phyloP scores from a whole-genome alignment of 2,329 filamentous ascomycete species.

The Fusarium veterinarium region DNA sequence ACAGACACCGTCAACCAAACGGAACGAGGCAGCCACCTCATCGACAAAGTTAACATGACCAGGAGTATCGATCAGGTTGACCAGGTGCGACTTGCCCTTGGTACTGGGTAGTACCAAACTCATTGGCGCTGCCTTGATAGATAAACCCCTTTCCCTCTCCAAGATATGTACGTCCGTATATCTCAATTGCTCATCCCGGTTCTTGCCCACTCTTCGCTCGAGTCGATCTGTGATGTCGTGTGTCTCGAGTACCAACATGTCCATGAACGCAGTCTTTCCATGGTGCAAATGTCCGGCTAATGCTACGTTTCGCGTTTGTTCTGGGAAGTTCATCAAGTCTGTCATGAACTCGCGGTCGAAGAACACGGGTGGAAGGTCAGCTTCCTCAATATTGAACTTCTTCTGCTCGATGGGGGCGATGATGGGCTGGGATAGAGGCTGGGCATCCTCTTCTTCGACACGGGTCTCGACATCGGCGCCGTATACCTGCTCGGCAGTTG shows the following conservation, averaged over 20 bases:
- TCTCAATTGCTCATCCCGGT: constrained; percentile 87
- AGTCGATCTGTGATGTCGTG: constrained; percentile 85
- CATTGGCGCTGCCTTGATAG: constrained; percentile 95
- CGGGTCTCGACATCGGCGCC: constrained; percentile 93
- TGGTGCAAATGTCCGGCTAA: constrained; percentile 95
- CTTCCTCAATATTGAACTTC: constrained; percentile 95
- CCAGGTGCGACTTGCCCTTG: constrained; percentile 91
- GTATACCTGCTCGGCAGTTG: constrained; percentile 96
- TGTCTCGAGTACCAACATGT: constrained; percentile 96
- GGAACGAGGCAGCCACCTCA: constrained; percentile 88
- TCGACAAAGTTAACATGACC: constrained; percentile 99
- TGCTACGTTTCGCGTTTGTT: constrained; percentile 93
- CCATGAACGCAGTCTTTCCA: constrained; percentile 97
- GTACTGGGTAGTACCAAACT: constrained; percentile 88
- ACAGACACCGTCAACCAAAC: constrained; percentile 91
- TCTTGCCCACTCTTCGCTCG: constrained; percentile 83
- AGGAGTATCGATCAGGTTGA: constrained; percentile 96
- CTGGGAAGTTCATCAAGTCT: constrained; percentile 94
- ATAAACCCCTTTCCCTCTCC: constrained; percentile 89
- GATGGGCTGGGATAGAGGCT: constrained; percentile 91
- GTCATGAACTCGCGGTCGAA: constrained; percentile 94
- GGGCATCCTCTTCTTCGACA: constrained; percentile 97
- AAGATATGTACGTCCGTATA: constrained; percentile 94
- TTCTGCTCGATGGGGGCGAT: constrained; percentile 93
- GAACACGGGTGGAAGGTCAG: constrained; percentile 87